phyloP scores from a whole-genome alignment of 345 rosid genomes.

The Eucalyptus sp. region DNA sequence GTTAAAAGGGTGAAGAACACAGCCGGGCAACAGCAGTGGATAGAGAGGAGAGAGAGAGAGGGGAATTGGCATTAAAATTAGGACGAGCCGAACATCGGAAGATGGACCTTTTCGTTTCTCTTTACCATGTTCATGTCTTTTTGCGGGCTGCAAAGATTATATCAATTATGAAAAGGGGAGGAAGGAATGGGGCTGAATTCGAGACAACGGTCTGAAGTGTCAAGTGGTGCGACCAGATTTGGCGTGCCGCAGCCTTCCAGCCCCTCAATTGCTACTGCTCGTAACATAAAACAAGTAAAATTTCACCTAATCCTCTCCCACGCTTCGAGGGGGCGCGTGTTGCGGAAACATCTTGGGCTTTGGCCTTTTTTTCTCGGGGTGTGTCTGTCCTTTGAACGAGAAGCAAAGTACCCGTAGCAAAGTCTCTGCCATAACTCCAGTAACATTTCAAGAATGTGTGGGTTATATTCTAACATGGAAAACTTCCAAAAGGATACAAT shows the following conservation, averaged over 20 bases:
- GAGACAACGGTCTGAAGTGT: neutral
- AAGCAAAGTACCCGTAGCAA: neutral
- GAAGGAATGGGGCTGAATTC: neutral
- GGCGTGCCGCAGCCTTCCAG: neutral
- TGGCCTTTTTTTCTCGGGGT: neutral
- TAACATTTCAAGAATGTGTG: neutral
- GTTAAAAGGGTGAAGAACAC: neutral
- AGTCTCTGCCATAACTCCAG: accelerated
- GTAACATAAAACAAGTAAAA: neutral
- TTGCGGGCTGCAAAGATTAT: neutral
- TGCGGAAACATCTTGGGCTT: neutral
- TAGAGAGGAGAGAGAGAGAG: neutral
- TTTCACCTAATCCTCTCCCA: neutral
- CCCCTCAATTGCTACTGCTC: neutral
- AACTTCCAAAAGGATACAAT: accelerated
- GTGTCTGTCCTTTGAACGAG: neutral
- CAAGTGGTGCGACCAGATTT: neutral
- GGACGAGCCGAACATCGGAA: neutral
- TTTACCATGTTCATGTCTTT: neutral
- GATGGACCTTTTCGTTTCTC: neutral
- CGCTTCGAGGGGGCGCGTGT: neutral
- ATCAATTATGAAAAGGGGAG: neutral
- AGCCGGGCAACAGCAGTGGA: neutral
- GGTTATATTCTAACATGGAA: no score
- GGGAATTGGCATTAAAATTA: neutral